phyloP scores from a whole-genome alignment of 139 green algal species.

The Micractinium sp. region DNA sequence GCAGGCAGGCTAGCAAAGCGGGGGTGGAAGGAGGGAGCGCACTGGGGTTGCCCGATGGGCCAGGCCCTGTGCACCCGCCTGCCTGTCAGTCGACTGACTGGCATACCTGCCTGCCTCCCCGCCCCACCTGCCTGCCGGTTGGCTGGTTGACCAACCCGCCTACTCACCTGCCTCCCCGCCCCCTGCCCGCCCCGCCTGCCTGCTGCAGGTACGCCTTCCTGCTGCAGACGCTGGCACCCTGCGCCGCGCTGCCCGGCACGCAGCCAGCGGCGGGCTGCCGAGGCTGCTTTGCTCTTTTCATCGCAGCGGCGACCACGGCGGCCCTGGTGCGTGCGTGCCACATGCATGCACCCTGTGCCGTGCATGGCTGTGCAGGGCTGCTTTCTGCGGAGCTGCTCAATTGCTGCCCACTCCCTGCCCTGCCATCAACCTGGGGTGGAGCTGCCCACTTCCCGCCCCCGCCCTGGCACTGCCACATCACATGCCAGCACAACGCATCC shows the following conservation, averaged over 20 bases:
- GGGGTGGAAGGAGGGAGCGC: neutral
- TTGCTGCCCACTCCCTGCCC: no score
- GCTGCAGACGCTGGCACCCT: constrained; percentile 16
- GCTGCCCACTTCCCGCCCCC: no score
- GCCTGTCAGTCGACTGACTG: neutral
- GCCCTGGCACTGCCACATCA: no score
- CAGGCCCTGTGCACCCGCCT: no score
- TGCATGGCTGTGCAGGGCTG: neutral
- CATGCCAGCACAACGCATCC: no score
- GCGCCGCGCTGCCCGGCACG: neutral
- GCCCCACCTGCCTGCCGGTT: no score
- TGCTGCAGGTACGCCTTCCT: constrained; percentile 25
- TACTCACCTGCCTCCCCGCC: neutral
- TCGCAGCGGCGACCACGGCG: neutral
- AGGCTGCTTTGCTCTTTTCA: constrained; percentile 17
- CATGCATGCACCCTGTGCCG: neutral
- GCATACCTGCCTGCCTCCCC: neutral
- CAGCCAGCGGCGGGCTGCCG: neutral
- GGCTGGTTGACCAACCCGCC: neutral
- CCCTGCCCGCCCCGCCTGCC: neutral
- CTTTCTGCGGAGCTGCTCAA: neutral
- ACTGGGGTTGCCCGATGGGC: no score
- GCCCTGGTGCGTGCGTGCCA: neutral
- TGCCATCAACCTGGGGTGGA: no score
- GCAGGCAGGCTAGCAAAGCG: neutral